Percentiles rank a stretch among this genome's conserved stretches.
Conservation (phyloP, 1,139 yeast genomes). For the Kluyveromyces sp. region DNA sequence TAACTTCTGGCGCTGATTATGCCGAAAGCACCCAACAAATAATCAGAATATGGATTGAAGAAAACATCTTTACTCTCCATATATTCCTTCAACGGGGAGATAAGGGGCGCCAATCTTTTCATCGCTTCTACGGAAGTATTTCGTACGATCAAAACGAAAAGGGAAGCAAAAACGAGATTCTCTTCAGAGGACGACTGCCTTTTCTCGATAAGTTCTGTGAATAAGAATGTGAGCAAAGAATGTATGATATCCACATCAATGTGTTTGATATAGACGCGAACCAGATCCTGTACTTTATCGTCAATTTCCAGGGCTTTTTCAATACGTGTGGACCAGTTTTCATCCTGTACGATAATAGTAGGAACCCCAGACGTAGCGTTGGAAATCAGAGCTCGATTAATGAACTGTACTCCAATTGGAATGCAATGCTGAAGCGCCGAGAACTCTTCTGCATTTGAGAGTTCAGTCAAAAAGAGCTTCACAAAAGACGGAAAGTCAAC, state of each 20-base stretch:
- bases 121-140: neutral
- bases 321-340: conserved; percentile 65
- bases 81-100: neutral
- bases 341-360: conserved; percentile 60
- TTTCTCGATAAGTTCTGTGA: conserved; percentile 35
- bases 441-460: conserved; percentile 5
- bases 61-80: neutral
- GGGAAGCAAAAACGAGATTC: neutral
- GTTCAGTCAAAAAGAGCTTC: neutral
- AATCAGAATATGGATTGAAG: neutral
- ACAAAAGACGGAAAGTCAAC: conserved; percentile 35
- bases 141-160: neutral
- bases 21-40: neutral
- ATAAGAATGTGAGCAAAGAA: conserved; percentile 27
- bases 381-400: conserved; percentile 54
- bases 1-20: neutral
- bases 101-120: neutral
- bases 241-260: neutral
- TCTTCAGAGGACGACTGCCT: conserved; percentile 5
- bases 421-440: conserved; percentile 34
- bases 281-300: conserved; percentile 39
- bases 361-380: conserved; percentile 45
- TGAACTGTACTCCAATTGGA: conserved; percentile 42
- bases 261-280: conserved; percentile 28
- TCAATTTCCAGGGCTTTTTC: conserved; percentile 70